phyloP scores from a whole-genome alignment of 768 basidiomycete genomes.

The Termitomyces sp. region DNA sequence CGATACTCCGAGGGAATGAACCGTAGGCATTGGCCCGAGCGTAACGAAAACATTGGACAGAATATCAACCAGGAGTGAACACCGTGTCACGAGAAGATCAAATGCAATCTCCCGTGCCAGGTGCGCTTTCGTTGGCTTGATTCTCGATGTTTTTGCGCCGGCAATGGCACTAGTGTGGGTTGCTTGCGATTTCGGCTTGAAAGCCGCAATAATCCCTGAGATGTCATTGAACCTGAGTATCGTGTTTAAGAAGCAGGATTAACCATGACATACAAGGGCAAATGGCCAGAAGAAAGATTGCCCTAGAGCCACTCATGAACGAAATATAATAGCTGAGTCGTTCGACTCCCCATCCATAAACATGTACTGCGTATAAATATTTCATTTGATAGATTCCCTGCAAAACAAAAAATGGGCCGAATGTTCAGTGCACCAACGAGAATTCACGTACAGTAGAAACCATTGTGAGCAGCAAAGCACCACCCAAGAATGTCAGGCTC shows the following conservation, averaged over 20 bases:
- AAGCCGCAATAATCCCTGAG: constrained; percentile 55
- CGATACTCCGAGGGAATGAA: constrained; percentile 16
- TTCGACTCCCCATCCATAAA: constrained; percentile 69
- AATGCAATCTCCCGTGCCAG: constrained; percentile 67
- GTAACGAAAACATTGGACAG: constrained; percentile 58
- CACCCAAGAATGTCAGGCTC: constrained; percentile 72
- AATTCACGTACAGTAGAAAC: constrained; percentile 58
- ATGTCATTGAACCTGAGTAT: not conserved
- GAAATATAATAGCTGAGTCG: constrained; percentile 78
- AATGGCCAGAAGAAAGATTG: constrained; percentile 53
- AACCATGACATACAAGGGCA: constrained; percentile 31
- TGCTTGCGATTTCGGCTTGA: constrained; percentile 42
- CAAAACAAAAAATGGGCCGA: not conserved
- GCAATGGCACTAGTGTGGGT: not conserved
- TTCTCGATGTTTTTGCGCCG: constrained; percentile 21
- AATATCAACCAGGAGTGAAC: constrained; percentile 65
- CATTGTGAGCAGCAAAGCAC: constrained; percentile 57
- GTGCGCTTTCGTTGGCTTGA: constrained; percentile 46
- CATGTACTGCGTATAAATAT: constrained; percentile 74
- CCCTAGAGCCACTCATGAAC: constrained; percentile 58
- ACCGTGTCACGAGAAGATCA: constrained; percentile 59
- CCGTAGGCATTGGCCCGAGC: constrained; percentile 44
- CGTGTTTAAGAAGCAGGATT: not conserved
- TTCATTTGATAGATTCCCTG: constrained; percentile 80
- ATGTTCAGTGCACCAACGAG: not conserved